Conservation (phyloP, 495 filamentous ascomycete genomes). For the Hypoxylon fragiforme region DNA sequence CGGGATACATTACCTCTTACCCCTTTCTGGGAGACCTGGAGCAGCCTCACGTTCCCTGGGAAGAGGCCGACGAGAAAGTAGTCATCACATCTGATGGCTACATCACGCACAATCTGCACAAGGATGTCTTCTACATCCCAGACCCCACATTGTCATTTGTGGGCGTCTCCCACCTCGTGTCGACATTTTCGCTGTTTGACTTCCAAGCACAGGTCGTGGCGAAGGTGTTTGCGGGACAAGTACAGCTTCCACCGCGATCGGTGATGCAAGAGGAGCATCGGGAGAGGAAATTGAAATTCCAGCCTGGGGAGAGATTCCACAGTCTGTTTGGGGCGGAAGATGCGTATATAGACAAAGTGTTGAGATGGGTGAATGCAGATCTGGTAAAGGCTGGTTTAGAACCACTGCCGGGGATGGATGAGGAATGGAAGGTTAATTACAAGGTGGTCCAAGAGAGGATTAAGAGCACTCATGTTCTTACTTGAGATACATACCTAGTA, state of each 20-base stretch:
- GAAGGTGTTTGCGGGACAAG: conserved; percentile 57
- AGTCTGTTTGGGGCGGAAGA: conserved; percentile 28
- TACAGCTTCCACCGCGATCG: conserved; percentile 49
- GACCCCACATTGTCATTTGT: conserved; percentile 65
- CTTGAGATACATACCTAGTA: background rate
- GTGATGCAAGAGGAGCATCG: conserved; percentile 59
- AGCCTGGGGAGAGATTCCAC: conserved; percentile 35
- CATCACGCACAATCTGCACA: conserved; percentile 68
- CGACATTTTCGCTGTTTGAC: conserved; percentile 67
- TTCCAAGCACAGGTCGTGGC: conserved; percentile 65
- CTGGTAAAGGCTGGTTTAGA: conserved; percentile 21
- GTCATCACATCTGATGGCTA: conserved; percentile 64
- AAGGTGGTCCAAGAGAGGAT: background rate
- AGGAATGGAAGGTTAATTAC: conserved; percentile 16
- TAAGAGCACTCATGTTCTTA: background rate
- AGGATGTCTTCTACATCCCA: conserved; percentile 68
- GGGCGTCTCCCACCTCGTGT: conserved; percentile 62
- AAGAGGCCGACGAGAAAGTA: conserved; percentile 50
- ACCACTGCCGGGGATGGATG: conserved; percentile 31
- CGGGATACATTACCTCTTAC: conserved; percentile 64
- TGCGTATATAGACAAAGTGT: conserved; percentile 28
- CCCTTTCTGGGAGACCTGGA: conserved; percentile 60
- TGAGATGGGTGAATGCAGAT: conserved; percentile 34
- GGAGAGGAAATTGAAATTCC: conserved; percentile 34
- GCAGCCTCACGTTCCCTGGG: conserved; percentile 33